Percentiles rank a stretch among this genome's conserved stretches.
phyloP scores from a whole-genome alignment of 179 eudicot species.

The Corrigiola litoralis region DNA sequence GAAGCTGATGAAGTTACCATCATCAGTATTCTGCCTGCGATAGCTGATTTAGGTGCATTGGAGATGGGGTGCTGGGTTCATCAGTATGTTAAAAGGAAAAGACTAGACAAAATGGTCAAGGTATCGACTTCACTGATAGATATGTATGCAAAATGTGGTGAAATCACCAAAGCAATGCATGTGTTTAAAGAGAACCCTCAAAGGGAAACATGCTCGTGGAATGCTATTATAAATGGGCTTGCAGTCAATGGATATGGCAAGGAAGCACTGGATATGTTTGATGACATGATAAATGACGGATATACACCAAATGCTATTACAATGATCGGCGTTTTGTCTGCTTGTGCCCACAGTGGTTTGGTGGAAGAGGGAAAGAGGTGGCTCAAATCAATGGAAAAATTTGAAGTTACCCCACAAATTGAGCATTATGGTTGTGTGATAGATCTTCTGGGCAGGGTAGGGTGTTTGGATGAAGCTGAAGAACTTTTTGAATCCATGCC shows the following conservation, averaged over 20 bases:
- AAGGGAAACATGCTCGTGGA: conserved; percentile 65
- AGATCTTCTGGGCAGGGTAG: conserved; percentile 69
- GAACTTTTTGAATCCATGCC: conserved; percentile 56
- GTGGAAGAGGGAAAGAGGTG: conserved; percentile 69
- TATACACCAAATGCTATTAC: conserved; percentile 55
- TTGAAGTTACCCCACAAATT: conserved; percentile 40
- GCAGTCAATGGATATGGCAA: conserved; percentile 59
- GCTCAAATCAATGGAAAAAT: conserved; percentile 43
- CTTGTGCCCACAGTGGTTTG: conserved; percentile 79
- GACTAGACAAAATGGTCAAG: conserved; percentile 12
- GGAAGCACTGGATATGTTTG: conserved; percentile 57
- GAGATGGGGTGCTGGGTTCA: conserved; percentile 66
- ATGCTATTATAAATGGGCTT: conserved; percentile 70
- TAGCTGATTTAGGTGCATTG: conserved; percentile 70
- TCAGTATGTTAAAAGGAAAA: conserved; percentile 42
- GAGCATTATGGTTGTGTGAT: conserved; percentile 81
- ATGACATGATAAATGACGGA: conserved; percentile 44
- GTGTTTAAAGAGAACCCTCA: conserved; percentile 42
- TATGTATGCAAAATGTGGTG: conserved; percentile 85
- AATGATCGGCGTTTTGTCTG: conserved; percentile 64
- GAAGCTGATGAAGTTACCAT: conserved; percentile 70
- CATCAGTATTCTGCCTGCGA: conserved; percentile 67
- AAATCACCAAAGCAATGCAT: conserved; percentile 45
- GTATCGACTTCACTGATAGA: conserved; percentile 41
- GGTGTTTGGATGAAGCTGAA: conserved; percentile 71